Percentiles rank a stretch among this genome's conserved stretches.
Conservation (phyloP, 2,329 filamentous ascomycete genomes). For the Claviceps sorghi region DNA sequence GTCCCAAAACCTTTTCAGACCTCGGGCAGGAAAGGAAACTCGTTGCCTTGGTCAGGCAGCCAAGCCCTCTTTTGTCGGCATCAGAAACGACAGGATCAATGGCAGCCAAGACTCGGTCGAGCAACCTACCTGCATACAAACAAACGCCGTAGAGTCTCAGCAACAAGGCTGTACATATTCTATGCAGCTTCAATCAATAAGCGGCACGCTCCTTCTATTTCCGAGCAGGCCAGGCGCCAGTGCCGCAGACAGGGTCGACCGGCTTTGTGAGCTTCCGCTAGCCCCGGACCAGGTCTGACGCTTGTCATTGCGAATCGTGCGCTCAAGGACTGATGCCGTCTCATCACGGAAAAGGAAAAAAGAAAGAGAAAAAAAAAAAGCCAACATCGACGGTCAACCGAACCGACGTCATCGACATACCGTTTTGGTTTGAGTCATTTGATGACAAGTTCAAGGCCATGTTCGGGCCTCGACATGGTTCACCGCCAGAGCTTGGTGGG, state of each 20-base stretch:
- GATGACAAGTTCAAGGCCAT: neutral
- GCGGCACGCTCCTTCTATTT: no score
- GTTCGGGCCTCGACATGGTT: neutral
- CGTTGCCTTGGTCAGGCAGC: no score
- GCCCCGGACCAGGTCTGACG: neutral
- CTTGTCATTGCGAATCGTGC: no score
- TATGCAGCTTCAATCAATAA: neutral
- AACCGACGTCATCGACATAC: neutral
- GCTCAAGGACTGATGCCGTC: no score
- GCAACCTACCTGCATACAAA: neutral
- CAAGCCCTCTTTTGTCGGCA: neutral
- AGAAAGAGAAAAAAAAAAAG: neutral
- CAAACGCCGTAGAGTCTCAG: neutral
- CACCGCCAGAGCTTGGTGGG: constrained; percentile 2
- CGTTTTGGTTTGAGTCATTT: neutral
- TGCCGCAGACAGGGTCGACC: neutral
- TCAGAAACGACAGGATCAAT: neutral
- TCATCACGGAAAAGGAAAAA: no score
- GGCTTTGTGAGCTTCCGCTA: constrained; percentile 2
- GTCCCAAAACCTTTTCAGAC: neutral
- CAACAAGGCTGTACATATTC: neutral
- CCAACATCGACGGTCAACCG: neutral
- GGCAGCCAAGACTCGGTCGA: constrained; percentile 1
- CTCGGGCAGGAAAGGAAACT: neutral
- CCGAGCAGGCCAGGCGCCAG: no score